A percentile compares a stretch with the other conserved stretches of the same genome.
Conservation (phyloP, 768 basidiomycete species). For the Xerocomus spinulosus region DNA sequence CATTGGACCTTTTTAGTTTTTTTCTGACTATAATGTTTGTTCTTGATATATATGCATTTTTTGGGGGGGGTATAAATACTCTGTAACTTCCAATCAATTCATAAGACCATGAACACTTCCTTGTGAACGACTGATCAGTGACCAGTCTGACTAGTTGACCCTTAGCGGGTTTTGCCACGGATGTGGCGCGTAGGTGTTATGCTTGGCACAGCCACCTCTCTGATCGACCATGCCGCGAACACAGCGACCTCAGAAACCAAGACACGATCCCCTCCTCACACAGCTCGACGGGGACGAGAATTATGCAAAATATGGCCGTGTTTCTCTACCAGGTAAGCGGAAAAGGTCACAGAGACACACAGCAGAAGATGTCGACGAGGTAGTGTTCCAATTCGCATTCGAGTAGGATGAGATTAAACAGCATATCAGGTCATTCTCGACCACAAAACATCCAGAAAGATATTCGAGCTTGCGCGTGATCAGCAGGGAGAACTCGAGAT, state of each 20-base stretch:
- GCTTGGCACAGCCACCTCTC: background rate
- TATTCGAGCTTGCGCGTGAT: constrained; percentile 87
- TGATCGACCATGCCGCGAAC: constrained; percentile 60
- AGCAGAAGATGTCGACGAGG: constrained; percentile 53
- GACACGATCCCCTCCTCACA: constrained; percentile 85
- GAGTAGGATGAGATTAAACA: constrained; percentile 2
- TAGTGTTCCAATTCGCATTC: constrained; percentile 25
- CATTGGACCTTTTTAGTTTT: no score
- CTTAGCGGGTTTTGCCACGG: no score
- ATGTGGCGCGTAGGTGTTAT: no score
- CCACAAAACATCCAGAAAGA: constrained; percentile 76
- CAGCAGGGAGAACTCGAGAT: constrained; percentile 88
- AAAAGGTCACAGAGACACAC: constrained; percentile 50
- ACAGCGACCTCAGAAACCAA: constrained; percentile 49
- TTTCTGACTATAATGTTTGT: no score
- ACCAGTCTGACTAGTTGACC: no score
- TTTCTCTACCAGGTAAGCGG: constrained; percentile 72
- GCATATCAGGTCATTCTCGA: constrained; percentile 60
- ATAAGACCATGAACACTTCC: no score
- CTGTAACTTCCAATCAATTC: no score
- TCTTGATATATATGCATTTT: no score
- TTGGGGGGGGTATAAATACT: no score
- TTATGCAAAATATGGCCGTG: constrained; percentile 70
- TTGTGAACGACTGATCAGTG: no score
- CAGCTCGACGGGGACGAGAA: constrained; percentile 80